phyloP scores from a whole-genome alignment of 2,329 filamentous ascomycete species.

The Davidsoniella eucalypti region DNA sequence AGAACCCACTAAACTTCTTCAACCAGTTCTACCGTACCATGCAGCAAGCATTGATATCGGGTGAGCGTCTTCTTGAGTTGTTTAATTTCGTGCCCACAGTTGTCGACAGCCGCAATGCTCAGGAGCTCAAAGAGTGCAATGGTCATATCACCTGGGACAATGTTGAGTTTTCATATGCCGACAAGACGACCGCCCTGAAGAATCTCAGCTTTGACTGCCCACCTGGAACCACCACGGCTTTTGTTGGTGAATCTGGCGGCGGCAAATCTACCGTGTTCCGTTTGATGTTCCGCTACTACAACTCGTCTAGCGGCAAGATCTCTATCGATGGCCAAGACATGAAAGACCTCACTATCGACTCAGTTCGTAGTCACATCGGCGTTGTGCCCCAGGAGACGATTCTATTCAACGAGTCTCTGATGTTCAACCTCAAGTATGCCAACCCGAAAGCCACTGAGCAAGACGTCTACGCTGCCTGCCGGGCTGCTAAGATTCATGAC shows the following conservation, averaged over 20 bases:
- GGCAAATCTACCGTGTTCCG: conserved; percentile 96
- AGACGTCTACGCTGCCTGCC: conserved; percentile 66
- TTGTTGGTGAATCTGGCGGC: conserved; percentile 91
- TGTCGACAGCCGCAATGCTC: conserved; percentile 53
- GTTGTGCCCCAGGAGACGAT: conserved; percentile 96
- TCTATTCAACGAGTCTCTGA: conserved; percentile 82
- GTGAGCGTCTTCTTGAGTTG: conserved; percentile 82
- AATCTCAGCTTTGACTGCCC: conserved; percentile 71
- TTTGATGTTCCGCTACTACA: conserved; percentile 92
- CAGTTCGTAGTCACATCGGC: conserved; percentile 77
- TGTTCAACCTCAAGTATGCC: conserved; percentile 89
- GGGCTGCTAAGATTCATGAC: conserved; percentile 80
- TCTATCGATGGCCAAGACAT: conserved; percentile 74
- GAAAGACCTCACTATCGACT: conserved; percentile 78
- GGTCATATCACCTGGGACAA: conserved; percentile 78
- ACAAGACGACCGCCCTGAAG: conserved; percentile 67
- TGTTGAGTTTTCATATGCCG: conserved; percentile 82
- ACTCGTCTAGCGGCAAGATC: conserved; percentile 63
- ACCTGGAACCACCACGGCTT: conserved; percentile 84
- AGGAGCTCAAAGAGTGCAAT: conserved; percentile 47
- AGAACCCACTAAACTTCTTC: conserved; percentile 71
- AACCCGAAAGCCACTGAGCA: conserved; percentile 67
- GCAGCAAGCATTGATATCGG: conserved; percentile 93
- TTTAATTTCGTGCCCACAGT: conserved; percentile 95
- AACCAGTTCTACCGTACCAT: conserved; percentile 93